Percentiles rank a stretch among this genome's conserved stretches.
Conservation (phyloP, 2,329 filamentous ascomycete genomes). For the Arthrocladium fulminans region DNA sequence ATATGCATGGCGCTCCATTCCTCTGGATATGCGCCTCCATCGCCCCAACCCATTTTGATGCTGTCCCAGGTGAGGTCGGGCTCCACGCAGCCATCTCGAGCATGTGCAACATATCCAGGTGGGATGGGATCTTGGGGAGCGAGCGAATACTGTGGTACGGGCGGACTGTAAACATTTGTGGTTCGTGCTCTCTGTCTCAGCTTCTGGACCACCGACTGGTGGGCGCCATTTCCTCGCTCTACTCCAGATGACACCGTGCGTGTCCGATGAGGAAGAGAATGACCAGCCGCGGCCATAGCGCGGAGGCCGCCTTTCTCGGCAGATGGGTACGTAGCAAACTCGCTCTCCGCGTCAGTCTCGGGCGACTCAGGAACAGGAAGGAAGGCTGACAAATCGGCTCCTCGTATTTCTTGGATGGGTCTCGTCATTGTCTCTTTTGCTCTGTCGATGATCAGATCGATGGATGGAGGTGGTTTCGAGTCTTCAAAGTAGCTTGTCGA, state of each 20-base stretch:
- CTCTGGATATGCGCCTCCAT: slow-evolving; percentile 79
- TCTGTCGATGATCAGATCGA: slow-evolving; percentile 74
- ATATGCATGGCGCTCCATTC: slow-evolving; percentile 96
- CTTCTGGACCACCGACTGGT: slow-evolving; percentile 11
- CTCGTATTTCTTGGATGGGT: slow-evolving; percentile 56
- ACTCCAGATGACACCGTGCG: slow-evolving; percentile 19
- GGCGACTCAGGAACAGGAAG: slow-evolving; percentile 15
- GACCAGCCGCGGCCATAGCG: slow-evolving; percentile 21
- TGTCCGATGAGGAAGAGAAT: slow-evolving; percentile 19
- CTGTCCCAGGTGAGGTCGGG: slow-evolving; percentile 98
- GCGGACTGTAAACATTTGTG: slow-evolving; percentile 56
- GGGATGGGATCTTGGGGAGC: slow-evolving; percentile 75
- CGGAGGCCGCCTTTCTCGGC: slow-evolving; percentile 19
- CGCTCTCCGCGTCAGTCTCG: slow-evolving; percentile 28
- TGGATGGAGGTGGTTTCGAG: slow-evolving; percentile 80
- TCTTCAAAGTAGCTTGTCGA: slow-evolving; percentile 87
- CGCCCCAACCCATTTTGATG: slow-evolving; percentile 68
- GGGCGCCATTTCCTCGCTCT: slow-evolving; percentile 15
- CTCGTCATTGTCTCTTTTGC: slow-evolving; percentile 82
- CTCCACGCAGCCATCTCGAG: slow-evolving; percentile 72
- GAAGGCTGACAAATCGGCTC: slow-evolving; percentile 20
- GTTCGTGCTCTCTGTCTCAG: background rate
- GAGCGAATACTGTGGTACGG: slow-evolving; percentile 73
- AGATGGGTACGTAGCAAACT: slow-evolving; percentile 26
- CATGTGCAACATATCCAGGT: slow-evolving; percentile 78